Evolutionary conservation across 78 protist genomes (phyloP), one percentile per base, ranked within the genome.

Genomic region (Creolimax fragrantissima): DNA sequence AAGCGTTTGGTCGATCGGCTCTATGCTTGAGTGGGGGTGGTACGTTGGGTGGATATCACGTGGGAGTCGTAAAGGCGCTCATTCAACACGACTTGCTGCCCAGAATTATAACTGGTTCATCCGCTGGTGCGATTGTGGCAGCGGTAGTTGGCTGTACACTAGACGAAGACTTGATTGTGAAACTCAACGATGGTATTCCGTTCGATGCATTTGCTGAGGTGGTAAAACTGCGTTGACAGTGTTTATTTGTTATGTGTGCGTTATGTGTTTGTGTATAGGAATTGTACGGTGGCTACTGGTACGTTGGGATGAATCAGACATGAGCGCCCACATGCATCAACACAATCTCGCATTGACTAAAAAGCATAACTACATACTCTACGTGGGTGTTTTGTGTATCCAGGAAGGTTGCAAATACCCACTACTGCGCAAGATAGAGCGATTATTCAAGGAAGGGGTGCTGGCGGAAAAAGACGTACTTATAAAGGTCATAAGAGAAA

Each of bases 1-100:
- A 89, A 2, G 44, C 95, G 2, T 95, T 88, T 37, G 98, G 98
- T 2, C 58, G 96, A 3, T 43, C 96, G 0, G 98, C 98, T 6
- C 85, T 96, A 67, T 90, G 90, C 32, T 88, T 96, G 41, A 85
- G 93, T 2, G 98, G 98, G n/a, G 98, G 98, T 39, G 96, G 93
- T 0, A 66, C 92, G 2, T 43, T 95, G 2, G 95, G 93, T 6
- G 35, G 84, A 3, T 45, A 94, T 3, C 98, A 96, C 84, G 0
- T 89, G 5, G 98, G 98, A 11, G 97, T 96, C 6, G 4, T 88
- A 35, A 24, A 3, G 41, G 95, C 95, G 3, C 91, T 96, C 74
- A 43, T 41, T 7, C 86, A 94, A 24, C 90, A n/a, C 5, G 44
- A 83, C 35, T 58, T 96, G 37, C 41, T 96, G 66, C 98, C 98